Evolutionary conservation across 805 yeast species (phyloP).

Genomic region (Lachancea meyersii): DNA sequence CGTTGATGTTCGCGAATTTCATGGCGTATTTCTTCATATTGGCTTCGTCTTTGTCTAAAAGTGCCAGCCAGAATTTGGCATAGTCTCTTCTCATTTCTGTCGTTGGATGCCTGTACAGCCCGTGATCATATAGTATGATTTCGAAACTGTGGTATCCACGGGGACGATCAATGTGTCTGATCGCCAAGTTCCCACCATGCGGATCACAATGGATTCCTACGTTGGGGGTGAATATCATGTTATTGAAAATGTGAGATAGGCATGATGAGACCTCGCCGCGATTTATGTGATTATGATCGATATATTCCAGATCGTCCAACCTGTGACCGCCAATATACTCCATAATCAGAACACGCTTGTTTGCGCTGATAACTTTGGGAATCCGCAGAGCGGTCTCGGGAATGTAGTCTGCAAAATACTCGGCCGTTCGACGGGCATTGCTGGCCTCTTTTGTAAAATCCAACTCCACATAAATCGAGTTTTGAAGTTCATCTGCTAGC

Average conservation of each 20-base stretch:
- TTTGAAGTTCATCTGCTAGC: constrained; percentile 91
- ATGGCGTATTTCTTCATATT: constrained; percentile 70
- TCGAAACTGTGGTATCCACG: constrained; percentile 66
- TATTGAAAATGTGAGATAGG: constrained; percentile 83
- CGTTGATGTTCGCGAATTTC: constrained; percentile 69
- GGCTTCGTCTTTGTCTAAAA: constrained; percentile 61
- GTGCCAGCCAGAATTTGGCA: constrained; percentile 87
- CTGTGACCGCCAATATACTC: constrained; percentile 79
- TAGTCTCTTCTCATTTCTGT: constrained; percentile 71
- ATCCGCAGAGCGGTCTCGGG: constrained; percentile 68
- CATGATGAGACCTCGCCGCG: constrained; percentile 77
- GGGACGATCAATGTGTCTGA: constrained; percentile 40
- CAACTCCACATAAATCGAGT: constrained; percentile 82
- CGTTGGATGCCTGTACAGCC: constrained; percentile 81
- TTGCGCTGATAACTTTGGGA: constrained; percentile 64
- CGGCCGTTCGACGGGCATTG: constrained; percentile 66
- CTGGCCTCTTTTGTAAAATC: constrained; percentile 82
- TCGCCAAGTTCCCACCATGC: constrained; percentile 94
- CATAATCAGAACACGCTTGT: constrained; percentile 74
- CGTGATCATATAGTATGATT: constrained; percentile 89
- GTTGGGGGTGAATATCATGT: constrained; percentile 90
- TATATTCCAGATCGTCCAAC: constrained; percentile 64
- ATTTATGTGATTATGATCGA: constrained; percentile 59
- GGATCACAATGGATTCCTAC: constrained; percentile 97
- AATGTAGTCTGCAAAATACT: constrained; percentile 52